Evolutionary conservation across 306 rosid species (phyloP), one percentile per base, ranked within the genome.

Genomic region (Prunus mongolica): DNA sequence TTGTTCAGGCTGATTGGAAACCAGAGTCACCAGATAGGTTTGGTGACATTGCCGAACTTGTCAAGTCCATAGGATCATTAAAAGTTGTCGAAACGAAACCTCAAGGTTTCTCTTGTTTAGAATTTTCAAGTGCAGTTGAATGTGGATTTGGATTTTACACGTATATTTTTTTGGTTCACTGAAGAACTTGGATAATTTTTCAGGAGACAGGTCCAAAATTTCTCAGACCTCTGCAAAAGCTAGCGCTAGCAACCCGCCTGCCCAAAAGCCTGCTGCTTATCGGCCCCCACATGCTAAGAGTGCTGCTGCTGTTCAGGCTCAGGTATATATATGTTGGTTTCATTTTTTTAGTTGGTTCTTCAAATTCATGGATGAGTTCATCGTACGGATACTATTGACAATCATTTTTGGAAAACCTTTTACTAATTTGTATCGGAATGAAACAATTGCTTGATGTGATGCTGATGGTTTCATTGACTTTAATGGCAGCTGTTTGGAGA

Each of bases 281-380:
- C 89, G 93, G 63, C 98, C 98, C 12, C 98, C 98, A 56, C 93
- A 94, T 80, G 95, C 96, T 55, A 92, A 92, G 85, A 81, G 20
- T 78, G 93, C 97, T 7, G 95, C 95, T 83, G 81, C 77, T 67
- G 79, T 92, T 84, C 91, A 90, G 89, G 97, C 98, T 14, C 88
- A 89, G 97, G 98, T 94, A 89, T 82, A 15, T 30, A 63, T 34
- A 58, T 10, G 58, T 58, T 72, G 67, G 57, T 75, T 65, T 34
- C 54, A 56, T 67, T 50, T 7, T 69, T 72, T 47, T 14, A 49
- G 38, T 72, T 55, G 24, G 30, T 70, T 51, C 50, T 57, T 34
- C 8, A 47, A 28, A 38, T 38, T 74, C 74, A 8, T 28, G 22
- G 20, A 19, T 25, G 56, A 56, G 22, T 13, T 58, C 20, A 10